These are phyloP conservation scores for Castanea mollissima DNA, from an alignment of 306 rosid genomes.

Conservation along the genomic window DNA sequence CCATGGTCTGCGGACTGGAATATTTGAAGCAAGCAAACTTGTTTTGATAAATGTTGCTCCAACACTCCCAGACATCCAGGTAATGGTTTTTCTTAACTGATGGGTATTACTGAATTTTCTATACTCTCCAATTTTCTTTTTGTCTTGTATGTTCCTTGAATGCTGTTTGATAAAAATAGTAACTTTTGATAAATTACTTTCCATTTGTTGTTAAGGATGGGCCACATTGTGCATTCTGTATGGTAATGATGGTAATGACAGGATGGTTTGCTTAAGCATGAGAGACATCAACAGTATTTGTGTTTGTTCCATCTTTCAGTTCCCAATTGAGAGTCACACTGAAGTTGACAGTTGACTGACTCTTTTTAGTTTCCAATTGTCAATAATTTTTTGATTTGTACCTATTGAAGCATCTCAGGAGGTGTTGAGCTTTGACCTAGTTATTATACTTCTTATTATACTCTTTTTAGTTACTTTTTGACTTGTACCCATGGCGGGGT, in stretches of 20 bases:
- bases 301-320: background rate
- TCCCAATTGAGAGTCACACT: background rate
- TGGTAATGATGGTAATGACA: background rate
- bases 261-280: background rate
- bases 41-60: slow-evolving; percentile 86
- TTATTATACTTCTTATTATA: background rate
- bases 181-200: background rate
- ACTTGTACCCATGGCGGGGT: background rate
- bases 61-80: slow-evolving; percentile 92
- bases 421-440: background rate
- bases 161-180: slow-evolving; percentile 17
- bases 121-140: slow-evolving; percentile 5
- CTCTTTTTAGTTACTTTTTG: background rate
- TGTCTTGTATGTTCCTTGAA: slow-evolving; percentile 9
- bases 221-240: background rate
- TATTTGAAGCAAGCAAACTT: slow-evolving; percentile 92
- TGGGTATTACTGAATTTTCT: background rate
- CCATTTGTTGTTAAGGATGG: background rate
- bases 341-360: background rate
- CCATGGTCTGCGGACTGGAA: slow-evolving; percentile 98
- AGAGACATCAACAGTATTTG: background rate
- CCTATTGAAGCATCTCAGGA: background rate
- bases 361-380: background rate
- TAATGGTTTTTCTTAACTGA: slow-evolving; percentile 16
- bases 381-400: background rate